phyloP scores from a whole-genome alignment of 176 grass and related monocot genomes.

The Aegilops longissima region DNA sequence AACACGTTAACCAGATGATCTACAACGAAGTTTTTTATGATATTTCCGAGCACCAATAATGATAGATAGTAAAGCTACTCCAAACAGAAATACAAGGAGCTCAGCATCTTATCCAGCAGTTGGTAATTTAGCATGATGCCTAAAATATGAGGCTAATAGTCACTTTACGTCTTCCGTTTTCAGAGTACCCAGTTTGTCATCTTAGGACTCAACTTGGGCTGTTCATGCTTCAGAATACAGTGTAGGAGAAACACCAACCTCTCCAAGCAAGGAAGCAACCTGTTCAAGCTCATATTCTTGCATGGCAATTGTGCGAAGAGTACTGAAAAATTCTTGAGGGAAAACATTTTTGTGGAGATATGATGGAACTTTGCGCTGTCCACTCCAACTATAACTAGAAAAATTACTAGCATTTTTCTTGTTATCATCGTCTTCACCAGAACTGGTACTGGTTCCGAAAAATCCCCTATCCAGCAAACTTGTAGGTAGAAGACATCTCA shows the following conservation, averaged over 20 bases:
- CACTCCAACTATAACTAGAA: conserved; percentile 82
- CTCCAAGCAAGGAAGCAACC: conserved; percentile 57
- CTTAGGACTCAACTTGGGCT: not conserved
- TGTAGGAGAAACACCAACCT: conserved; percentile 42
- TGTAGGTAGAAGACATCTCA: conserved; percentile 83
- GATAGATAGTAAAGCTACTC: not conserved
- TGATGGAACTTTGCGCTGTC: conserved; percentile 74
- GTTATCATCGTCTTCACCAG: conserved; percentile 42
- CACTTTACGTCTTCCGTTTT: not conserved
- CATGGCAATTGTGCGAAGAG: conserved; percentile 85
- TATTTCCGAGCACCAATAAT: not conserved
- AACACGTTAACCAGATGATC: conserved; percentile 1
- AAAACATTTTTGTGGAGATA: conserved; percentile 74
- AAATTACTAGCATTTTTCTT: conserved; percentile 24
- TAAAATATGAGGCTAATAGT: not conserved
- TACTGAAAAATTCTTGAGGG: conserved; percentile 73
- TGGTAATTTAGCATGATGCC: not conserved
- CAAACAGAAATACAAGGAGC: not conserved
- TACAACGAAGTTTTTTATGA: not conserved
- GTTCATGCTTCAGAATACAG: not conserved
- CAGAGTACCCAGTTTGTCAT: not conserved
- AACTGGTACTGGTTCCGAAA: conserved; percentile 45
- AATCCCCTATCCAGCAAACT: conserved; percentile 78
- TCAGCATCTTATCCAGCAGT: not conserved
- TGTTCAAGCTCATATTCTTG: conserved; percentile 76